Conservation (phyloP, 1,139 yeast species). For the Pichia sp. region DNA sequence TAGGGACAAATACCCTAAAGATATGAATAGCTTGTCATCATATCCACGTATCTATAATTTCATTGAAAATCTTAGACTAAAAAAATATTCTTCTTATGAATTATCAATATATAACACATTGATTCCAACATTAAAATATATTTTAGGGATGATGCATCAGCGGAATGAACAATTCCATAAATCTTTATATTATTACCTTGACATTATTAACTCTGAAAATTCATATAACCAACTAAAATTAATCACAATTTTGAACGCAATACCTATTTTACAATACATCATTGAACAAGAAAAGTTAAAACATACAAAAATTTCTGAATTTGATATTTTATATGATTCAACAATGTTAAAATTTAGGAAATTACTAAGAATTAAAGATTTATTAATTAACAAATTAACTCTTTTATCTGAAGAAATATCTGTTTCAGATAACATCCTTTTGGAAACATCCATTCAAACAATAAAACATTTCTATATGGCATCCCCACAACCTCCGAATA, state of each 20-base stretch:
- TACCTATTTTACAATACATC: constrained; percentile 18
- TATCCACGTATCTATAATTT: constrained; percentile 33
- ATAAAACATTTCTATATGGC: not conserved
- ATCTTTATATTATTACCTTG: constrained; percentile 35
- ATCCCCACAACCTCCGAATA: not conserved
- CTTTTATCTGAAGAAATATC: not conserved
- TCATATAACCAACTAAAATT: constrained; percentile 19
- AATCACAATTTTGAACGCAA: constrained; percentile 21
- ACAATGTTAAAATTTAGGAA: constrained; percentile 18
- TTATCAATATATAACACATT: constrained; percentile 31
- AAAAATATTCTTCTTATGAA: constrained; percentile 33
- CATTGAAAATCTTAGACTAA: constrained; percentile 32
- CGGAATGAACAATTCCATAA: constrained; percentile 32
- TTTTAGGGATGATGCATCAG: constrained; percentile 38
- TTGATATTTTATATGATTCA: constrained; percentile 18
- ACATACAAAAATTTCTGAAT: constrained; percentile 16
- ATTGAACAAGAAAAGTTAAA: constrained; percentile 9
- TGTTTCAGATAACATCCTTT: not conserved
- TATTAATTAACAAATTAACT: constrained; percentile 1
- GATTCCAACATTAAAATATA: constrained; percentile 34
- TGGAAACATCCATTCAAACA: not conserved
- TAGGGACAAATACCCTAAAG: constrained; percentile 21
- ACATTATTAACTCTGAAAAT: constrained; percentile 15
- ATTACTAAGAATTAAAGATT: constrained; percentile 17
- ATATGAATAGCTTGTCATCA: constrained; percentile 15